Conservation (phyloP, 305 asterid genomes). For the Fraxinus xanthoxyloides region DNA sequence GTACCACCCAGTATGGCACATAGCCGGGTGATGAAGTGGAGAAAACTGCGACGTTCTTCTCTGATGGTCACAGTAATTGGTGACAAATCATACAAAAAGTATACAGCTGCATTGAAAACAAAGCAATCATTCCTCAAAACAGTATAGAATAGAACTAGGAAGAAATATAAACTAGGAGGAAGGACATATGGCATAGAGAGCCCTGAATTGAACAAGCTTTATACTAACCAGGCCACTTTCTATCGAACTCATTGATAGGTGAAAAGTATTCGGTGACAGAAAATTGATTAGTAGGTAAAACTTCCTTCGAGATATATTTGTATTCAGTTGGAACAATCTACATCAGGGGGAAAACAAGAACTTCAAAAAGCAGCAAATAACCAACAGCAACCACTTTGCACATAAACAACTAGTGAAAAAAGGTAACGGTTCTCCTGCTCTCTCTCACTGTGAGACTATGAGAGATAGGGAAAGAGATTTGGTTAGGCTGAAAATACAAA, state of each 20-base stretch:
- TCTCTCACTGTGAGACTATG: background rate
- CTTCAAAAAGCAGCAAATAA: constrained; percentile 16
- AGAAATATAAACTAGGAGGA: background rate
- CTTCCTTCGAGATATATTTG: constrained; percentile 77
- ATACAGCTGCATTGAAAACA: constrained; percentile 68
- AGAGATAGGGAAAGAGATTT: background rate
- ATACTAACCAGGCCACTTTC: constrained; percentile 87
- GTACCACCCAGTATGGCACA: constrained; percentile 99
- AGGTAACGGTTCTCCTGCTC: background rate
- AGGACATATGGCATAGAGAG: background rate
- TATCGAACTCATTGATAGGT: constrained; percentile 67
- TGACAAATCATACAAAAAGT: constrained; percentile 91
- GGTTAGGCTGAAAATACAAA: background rate
- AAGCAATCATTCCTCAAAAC: constrained; percentile 11
- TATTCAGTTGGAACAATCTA: constrained; percentile 98
- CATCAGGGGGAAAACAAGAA: constrained; percentile 23
- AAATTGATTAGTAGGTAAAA: constrained; percentile 91
- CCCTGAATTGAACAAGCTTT: constrained; percentile 12
- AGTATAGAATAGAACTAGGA: background rate
- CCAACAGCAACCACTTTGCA: constrained; percentile 12
- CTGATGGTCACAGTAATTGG: constrained; percentile 95
- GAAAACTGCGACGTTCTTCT: constrained; percentile 98
- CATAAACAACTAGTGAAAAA: constrained; percentile 4
- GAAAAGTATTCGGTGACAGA: constrained; percentile 95
- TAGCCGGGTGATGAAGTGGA: constrained; percentile 94